Evolutionary conservation across 495 filamentous ascomycete genomes (phyloP), one percentile per base, ranked within the genome.

Genomic region (Neurospora discreta): DNA sequence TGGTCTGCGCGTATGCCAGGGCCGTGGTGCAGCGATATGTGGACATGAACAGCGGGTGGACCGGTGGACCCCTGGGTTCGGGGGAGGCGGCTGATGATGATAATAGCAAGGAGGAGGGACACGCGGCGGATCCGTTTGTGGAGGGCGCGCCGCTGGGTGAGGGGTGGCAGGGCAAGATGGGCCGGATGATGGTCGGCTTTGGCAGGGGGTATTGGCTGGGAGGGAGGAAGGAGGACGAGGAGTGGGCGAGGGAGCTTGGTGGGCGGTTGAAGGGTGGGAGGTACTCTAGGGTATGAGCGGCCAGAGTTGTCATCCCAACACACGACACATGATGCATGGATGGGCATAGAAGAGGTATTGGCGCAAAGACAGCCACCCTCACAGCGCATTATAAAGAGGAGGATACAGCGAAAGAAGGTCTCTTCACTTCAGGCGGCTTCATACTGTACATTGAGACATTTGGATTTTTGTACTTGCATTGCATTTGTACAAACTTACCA

Each of bases 1-100:
- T 97, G 52, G 87, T 96, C 78, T 87, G 94, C 76, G 89, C 92
- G 20, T 94, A 90, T 78, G 93, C 94, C 15, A 87, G 93, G 68
- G 84, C 88, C 71, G 87, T 91, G 13, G 80, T 97, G 65, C 87
- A 91, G 38, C 83, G 85, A 52, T 85, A 88, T 71, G 77, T 85
- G n/a, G 85, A 85, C 75, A 78, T 87, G 52, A 81, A 83, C n/a
- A 84, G 44, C 13, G 73, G 72, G 38, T 81, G 82, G 30, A 80
- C 82, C 73, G 83, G 52, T 18, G 52, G 52, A 0, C 52, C 52
- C 2, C 52, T 60, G 26, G 26, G 52, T 33, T 60, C 71, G 0
- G 75, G 76, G 5, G 78, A 75, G 23, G 52, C 9, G 23, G 52
- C 18, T 1, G 52, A 60, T 33, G 72, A 71, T n/a, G 78, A 77